These are phyloP conservation scores for Diplodia corticola DNA, from an alignment of 2,329 filamentous ascomycete genomes.

Conservation along the genomic window DNA sequence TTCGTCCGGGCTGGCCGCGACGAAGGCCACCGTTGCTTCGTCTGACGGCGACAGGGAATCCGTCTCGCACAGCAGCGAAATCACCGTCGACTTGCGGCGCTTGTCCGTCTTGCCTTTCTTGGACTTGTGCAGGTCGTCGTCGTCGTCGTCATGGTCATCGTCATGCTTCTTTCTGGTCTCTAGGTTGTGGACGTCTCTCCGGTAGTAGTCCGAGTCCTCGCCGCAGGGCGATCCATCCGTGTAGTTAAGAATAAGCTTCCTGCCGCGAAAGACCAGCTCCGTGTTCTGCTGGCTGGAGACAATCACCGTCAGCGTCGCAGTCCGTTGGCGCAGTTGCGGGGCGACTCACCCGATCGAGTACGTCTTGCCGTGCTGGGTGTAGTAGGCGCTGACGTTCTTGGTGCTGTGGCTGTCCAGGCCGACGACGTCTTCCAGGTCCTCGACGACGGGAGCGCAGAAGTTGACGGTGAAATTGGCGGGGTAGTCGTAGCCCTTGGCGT, in stretches of 20 bases:
- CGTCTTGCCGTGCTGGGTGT: constrained; percentile 63
- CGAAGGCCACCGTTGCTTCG: constrained; percentile 74
- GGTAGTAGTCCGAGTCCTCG: constrained; percentile 27
- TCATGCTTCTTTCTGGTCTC: constrained; percentile 42
- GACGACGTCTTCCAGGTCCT: constrained; percentile 61
- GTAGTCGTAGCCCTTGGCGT: constrained; percentile 73
- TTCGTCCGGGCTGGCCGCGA: constrained; percentile 78
- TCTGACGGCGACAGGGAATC: constrained; percentile 63
- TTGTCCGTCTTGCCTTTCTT: constrained; percentile 47
- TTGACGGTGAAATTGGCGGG: constrained; percentile 81
- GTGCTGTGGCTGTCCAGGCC: constrained; percentile 64
- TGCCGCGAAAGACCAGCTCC: constrained; percentile 60
- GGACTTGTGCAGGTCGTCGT: constrained; percentile 38
- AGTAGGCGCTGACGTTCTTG: constrained; percentile 79
- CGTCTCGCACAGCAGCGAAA: constrained; percentile 90
- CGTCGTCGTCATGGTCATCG: constrained; percentile 38
- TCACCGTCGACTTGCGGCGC: constrained; percentile 77
- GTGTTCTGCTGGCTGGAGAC: constrained; percentile 55
- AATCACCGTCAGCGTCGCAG: neutral
- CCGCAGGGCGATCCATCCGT: constrained; percentile 53
- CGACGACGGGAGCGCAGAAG: constrained; percentile 75
- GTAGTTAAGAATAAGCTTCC: constrained; percentile 60
- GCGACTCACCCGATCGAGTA: constrained; percentile 73
- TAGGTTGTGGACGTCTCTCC: constrained; percentile 27
- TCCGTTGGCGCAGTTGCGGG: neutral